A percentile compares a stretch with the other conserved stretches of the same genome.
Conservation (phyloP, 108 stramenopile genomes). For the Skeletonema grethae region DNA sequence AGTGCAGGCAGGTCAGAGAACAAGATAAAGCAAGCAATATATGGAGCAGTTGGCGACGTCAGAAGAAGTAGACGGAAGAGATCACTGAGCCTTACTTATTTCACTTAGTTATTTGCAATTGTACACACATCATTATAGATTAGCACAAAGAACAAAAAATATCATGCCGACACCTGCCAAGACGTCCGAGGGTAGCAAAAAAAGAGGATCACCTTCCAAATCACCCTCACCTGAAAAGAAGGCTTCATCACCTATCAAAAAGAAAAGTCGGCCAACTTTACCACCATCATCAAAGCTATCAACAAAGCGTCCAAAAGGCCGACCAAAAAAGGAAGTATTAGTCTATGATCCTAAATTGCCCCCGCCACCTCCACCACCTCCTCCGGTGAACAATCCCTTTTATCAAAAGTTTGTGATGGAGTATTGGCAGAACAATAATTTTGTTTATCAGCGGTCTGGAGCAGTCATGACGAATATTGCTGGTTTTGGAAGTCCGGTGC, state of each 20-base stretch:
- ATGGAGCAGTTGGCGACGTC: too few relatives aligned
- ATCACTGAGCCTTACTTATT: too few relatives aligned
- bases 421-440: conserved; percentile 20
- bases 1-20: too few relatives aligned
- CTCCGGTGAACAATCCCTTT: conserved; percentile 29
- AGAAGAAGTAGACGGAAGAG: too few relatives aligned
- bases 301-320: neutral
- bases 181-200: neutral
- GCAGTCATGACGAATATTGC: neutral
- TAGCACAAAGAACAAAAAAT: too few relatives aligned
- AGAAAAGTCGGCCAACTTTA: neutral
- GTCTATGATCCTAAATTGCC: conserved; percentile 2
- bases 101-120: too few relatives aligned
- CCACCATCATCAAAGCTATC: neutral
- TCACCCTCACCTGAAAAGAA: neutral
- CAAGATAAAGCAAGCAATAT: too few relatives aligned
- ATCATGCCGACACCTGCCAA: conserved; percentile 8
- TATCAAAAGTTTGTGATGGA: conserved; percentile 24
- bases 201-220: neutral
- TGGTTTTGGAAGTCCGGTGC: neutral
- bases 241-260: neutral
- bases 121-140: too few relatives aligned
- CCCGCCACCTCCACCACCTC: conserved; percentile 23
- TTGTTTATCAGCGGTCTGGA: neutral
- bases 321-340: neutral